Evolutionary conservation across 225 moss, liverwort and hornwort genomes (phyloP).

Genomic region (Polytrichum commune): DNA sequence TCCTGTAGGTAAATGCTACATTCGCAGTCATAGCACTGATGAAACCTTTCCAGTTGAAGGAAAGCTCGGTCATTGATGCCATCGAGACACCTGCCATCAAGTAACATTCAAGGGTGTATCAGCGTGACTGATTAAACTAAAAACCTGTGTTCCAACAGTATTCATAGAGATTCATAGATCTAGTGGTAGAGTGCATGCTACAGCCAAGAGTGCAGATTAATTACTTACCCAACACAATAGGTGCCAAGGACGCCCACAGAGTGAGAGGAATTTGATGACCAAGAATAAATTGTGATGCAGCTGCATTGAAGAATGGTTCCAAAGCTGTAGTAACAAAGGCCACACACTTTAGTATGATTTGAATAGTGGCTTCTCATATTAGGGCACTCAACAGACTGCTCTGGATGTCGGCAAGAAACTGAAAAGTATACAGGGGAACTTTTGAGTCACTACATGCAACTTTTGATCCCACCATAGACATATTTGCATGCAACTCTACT

Average conservation of each 20-base stretch:
- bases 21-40: slow-evolving; percentile 97
- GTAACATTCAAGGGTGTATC: background rate
- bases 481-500: no score
- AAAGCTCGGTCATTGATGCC: slow-evolving; percentile 97
- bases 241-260: slow-evolving; percentile 74
- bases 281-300: slow-evolving; percentile 91
- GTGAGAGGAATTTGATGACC: slow-evolving; percentile 73
- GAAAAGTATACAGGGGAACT: no score
- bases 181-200: background rate
- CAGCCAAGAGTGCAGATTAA: background rate
- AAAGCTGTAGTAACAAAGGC: slow-evolving; percentile 35
- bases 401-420: no score
- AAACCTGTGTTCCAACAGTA: background rate
- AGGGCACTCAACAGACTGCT: no score
- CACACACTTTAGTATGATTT: no score
- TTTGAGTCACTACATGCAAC: no score
- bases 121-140: background rate
- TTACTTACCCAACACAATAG: slow-evolving; percentile 67
- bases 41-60: slow-evolving; percentile 98
- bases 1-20: slow-evolving; percentile 89
- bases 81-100: slow-evolving; percentile 68
- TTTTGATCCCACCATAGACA: no score
- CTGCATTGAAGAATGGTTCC: slow-evolving; percentile 96
- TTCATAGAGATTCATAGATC: no score
- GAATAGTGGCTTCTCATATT: no score